Base-by-base conservation (phyloP, 805 yeast genomes). In the Kluyveromyces siamensis region DNA sequence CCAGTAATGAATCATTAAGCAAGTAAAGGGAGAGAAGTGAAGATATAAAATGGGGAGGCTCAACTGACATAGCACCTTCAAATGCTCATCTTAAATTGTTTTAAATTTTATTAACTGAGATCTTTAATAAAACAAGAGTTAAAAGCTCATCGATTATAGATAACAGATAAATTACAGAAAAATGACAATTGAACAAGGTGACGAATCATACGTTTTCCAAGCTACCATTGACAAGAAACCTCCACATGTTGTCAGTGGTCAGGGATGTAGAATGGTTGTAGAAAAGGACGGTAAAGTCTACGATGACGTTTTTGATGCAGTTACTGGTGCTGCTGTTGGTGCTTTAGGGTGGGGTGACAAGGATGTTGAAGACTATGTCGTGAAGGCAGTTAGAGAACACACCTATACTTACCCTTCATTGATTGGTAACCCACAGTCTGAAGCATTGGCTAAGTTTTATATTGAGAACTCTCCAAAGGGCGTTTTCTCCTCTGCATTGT, bases 311-410 rank as follows among this genome's bases (percentile, higher is more conserved):
- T 54, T 72, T 44, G 79, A 74, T 59, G 78, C 70, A 25, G 61
- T 65, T 54, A 72, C 76, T n/a, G 79, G 79, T 52, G 80, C 79
- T n/a, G 79, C 80, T 16, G 80, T 75, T 37, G 74, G 72, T 19
- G 69, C 76, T 4, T 55, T 74, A 14, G 79, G 79, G 27, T 73
- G 73, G 57, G 66, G 66, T 44, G 75, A 72, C 52, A 61, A 61
- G 38, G 66, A 62, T 13, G 58, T 58, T 13, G 46, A 45, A 11
- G 72, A 68, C 35, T 66, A 73, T 46, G 58, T 68, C 37, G 59
- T 60, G 14, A 73, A 71, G 14, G 73, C 72, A 25, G 68, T 72
- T 9, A 57, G 58, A 44, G 61, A 60, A 21, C 62, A 68, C 14
- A 65, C 67, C 13, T 74, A 72, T 57, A 62, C 74, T 13, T 72